Evolutionary conservation across 2,329 filamentous ascomycete genomes (phyloP).

Genomic region (Emergomyces orientalis): DNA sequence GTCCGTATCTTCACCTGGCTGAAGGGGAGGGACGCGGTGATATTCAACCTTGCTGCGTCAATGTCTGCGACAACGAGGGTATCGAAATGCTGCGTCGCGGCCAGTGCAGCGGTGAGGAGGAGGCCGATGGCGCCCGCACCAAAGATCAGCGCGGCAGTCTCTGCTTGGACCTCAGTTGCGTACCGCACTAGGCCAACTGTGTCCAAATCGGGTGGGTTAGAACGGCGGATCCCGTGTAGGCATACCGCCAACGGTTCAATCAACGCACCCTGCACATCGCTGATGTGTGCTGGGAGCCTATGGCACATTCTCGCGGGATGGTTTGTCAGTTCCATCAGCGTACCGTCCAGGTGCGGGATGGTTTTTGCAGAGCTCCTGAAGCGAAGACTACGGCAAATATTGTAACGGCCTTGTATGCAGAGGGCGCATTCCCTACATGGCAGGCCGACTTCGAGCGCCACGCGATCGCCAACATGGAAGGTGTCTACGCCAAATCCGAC

Average conservation of each 20-base stretch:
- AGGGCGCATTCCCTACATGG: slow-evolving; percentile 60
- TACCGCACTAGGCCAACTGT: slow-evolving; percentile 34
- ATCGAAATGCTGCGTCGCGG: slow-evolving; percentile 44
- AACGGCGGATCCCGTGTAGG: slow-evolving; percentile 50
- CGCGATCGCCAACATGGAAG: slow-evolving; percentile 65
- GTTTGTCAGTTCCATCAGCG: slow-evolving; percentile 52
- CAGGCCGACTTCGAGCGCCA: slow-evolving; percentile 86
- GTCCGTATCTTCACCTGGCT: slow-evolving; percentile 29
- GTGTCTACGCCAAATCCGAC: slow-evolving; percentile 43
- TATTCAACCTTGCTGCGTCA: slow-evolving; percentile 46
- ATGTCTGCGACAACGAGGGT: slow-evolving; percentile 54
- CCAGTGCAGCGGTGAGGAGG: slow-evolving; percentile 49
- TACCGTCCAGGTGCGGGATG: slow-evolving; percentile 56
- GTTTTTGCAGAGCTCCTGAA: slow-evolving; percentile 52
- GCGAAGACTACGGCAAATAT: slow-evolving; percentile 51
- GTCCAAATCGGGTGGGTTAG: slow-evolving; percentile 36
- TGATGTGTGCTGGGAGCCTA: slow-evolving; percentile 45
- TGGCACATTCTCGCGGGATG: slow-evolving; percentile 54
- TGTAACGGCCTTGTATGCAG: slow-evolving; percentile 50
- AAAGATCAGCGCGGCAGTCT: slow-evolving; percentile 47
- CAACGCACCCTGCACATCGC: slow-evolving; percentile 48
- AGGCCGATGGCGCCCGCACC: slow-evolving; percentile 54
- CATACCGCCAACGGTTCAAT: slow-evolving; percentile 54
- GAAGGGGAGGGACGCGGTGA: slow-evolving; percentile 38
- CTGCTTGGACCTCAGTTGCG: slow-evolving; percentile 23